phyloP scores from a whole-genome alignment of 1,139 yeast species.

The Yamadazyma pseudoaaseri region DNA sequence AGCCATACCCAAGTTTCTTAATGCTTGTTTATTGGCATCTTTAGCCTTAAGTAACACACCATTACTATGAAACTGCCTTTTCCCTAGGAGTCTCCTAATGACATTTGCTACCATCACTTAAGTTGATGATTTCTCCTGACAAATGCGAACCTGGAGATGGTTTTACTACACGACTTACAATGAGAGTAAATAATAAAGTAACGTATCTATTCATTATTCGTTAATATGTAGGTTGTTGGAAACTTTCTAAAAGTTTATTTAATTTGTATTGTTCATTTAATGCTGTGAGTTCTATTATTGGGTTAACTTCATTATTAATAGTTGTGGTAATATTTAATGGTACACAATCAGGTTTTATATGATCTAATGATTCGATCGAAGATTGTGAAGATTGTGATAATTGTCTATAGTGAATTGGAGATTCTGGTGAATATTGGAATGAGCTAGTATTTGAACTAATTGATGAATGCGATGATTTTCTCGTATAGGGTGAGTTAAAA shows the following conservation, averaged over 20 bases:
- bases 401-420: constrained; percentile 24
- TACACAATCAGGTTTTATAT: too few relatives aligned
- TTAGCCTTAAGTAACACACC: constrained; percentile 7
- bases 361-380: constrained; percentile 10
- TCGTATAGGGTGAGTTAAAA: neutral
- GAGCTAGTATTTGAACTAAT: constrained; percentile 8
- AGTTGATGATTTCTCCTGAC: neutral
- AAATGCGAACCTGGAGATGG: neutral
- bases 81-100: neutral
- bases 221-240: constrained; percentile 11
- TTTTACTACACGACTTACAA: neutral
- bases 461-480: constrained; percentile 8
- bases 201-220: constrained; percentile 6
- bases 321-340: constrained; percentile 4
- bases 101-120: neutral
- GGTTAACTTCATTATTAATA: constrained; percentile 26
- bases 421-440: constrained; percentile 10
- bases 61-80: constrained; percentile 3
- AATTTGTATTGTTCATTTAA: constrained; percentile 41
- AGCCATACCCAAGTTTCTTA: constrained; percentile 10
- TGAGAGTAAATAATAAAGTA: neutral
- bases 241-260: constrained; percentile 28
- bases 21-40: constrained; percentile 10
- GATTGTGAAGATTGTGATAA: constrained; percentile 23
- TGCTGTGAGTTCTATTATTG: constrained; percentile 42